Conservation (phyloP, 768 basidiomycete species). For the Leccinum variicolor region DNA sequence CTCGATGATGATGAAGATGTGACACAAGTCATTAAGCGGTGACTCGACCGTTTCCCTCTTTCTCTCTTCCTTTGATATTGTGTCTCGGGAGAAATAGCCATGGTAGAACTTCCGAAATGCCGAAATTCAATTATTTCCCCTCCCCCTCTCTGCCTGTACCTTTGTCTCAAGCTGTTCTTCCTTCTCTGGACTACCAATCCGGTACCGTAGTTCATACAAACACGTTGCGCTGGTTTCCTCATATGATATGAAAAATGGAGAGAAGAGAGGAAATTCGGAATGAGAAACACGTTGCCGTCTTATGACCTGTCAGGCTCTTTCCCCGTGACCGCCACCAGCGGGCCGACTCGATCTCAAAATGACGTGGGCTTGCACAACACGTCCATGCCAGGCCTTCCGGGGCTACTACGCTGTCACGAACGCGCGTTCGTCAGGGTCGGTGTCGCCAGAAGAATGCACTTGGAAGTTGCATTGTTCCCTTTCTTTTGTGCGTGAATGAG, state of each 20-base stretch:
- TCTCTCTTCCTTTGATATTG: neutral
- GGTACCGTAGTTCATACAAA: neutral
- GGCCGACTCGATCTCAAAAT: slow-evolving; percentile 1
- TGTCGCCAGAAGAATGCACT: slow-evolving; percentile 2
- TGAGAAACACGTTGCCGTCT: slow-evolving; percentile 16
- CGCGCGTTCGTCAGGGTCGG: neutral
- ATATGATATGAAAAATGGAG: neutral
- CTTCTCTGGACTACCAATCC: neutral
- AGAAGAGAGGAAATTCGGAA: neutral
- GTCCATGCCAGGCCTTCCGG: slow-evolving; percentile 1
- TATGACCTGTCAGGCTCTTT: slow-evolving; percentile 16
- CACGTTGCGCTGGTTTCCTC: neutral
- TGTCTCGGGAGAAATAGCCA: slow-evolving; percentile 11
- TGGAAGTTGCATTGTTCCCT: neutral
- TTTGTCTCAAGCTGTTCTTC: neutral
- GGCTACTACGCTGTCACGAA: neutral
- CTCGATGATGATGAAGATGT: neutral
- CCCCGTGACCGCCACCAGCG: slow-evolving; percentile 3
- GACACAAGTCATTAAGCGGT: neutral
- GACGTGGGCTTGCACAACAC: slow-evolving; percentile 9
- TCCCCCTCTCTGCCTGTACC: neutral
- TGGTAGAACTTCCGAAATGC: neutral
- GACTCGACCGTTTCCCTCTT: neutral
- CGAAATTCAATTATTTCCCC: neutral
- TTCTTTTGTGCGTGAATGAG: neutral